Base-by-base conservation (phyloP, 2,329 filamentous ascomycete genomes). In the Pseudomassariella vexata region DNA sequence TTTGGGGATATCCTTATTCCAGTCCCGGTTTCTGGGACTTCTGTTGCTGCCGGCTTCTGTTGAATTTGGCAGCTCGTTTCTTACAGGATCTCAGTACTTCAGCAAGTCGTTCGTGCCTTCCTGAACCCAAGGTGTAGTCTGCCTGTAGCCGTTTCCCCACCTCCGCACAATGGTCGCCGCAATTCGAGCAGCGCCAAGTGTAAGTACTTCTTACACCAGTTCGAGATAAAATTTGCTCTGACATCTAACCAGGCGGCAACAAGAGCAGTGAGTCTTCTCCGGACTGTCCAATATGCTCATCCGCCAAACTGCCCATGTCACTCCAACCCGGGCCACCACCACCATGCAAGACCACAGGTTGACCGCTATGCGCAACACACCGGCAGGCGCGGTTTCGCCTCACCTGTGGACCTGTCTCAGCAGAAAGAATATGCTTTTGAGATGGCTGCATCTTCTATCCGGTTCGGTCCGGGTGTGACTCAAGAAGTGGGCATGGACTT, bases 401-500 rank as follows among this genome's bases (percentile, higher is more conserved):
- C 86, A 0, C 86, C 89, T 0, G 64, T 83, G 18, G 81, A 87
- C 49, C 62, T 71, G 7, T 72, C 75, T 3, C 74, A 79, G 42
- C 76, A 88, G 51, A 95, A 94, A 57, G 92, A 98, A 58, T 98
- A 98, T 63, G 92, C 92, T 10, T 98, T 98, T 55, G 92, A 98
- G 59, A 94, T 98, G 90, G 92, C 92, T 0, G 88, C 92, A 2
- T 94, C 86, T 1, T 86, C 83, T 18, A 95, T 98, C 51, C 79
- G 92, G 9, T 98, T 96, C 49, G 92, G 92, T 0, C 86, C 87
- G 0, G 92, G 92, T 5, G 85, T 83, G 35, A 98, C 92, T 16
- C 86, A 87, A 59, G 92, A 98, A 60, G 88, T 98, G 14, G 92
- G 92, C 43, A 96, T 96, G 92, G 92, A 98, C 60, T 81, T 96